Evolutionary conservation across 257 asterid genomes (phyloP), one percentile per base, ranked within the genome.

Genomic region (Primulina tabacum): DNA sequence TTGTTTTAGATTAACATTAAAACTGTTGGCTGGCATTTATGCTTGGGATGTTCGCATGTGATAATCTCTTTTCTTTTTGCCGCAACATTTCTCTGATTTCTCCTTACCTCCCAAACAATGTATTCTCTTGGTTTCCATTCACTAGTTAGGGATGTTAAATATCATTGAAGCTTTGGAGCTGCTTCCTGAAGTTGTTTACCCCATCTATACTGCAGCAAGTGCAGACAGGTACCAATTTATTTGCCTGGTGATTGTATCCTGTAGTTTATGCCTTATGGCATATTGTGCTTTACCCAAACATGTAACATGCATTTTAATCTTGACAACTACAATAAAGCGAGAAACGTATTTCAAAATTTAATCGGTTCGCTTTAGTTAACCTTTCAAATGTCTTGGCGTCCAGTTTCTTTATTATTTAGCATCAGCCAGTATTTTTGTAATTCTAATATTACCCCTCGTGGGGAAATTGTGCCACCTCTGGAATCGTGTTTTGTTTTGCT

Each of bases 71-170:
- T 65, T 58, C 65, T 79, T 68, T 65, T 58, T 66, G 63, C 35
- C 62, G 68, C 32, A 40, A 47, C 55, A 47, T 47, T 47, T 47
- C 18, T 47, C 18, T 11, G 6, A 16, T 4, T 47, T 47, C 18
- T 47, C 55, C 55, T 47, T 47, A 12, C 18, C 7, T n/a, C 55
- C 7, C 55, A 12, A 47, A 66, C 33, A 64, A 67, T 79, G 43
- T 63, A 69, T 59, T 34, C 70, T 75, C 65, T 64, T 70, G 60
- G 58, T 75, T 71, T 78, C 30, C 32, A 35, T 68, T 80, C 12
- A 76, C 68, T 79, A 93, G 99, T 82, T 87, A 80, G 99, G 96
- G 73, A 86, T 93, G 76, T 77, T 93, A 82, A 93, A 89, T 71
- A 73, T 89, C 69, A 74, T 89, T 79, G 90, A 84, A 75, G 86